Conservation (phyloP, 108 stramenopile species). For the Cyclotella choctawhatcheeana region DNA sequence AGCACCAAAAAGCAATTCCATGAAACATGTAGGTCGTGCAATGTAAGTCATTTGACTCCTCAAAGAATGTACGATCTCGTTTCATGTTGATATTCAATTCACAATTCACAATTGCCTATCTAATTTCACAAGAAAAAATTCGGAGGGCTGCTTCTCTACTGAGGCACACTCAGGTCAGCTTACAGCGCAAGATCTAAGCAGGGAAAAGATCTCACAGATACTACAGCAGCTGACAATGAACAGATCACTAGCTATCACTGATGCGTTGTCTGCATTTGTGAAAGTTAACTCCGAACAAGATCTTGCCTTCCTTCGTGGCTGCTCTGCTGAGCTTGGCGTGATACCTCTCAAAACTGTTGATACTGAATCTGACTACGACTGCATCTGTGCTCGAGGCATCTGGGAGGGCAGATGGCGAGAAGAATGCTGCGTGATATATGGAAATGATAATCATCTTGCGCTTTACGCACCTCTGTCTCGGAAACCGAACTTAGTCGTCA, state of each 20-base stretch:
- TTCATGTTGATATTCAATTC: background rate
- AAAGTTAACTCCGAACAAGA: constrained; percentile 62
- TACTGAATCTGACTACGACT: constrained; percentile 56
- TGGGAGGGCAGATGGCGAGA: constrained; percentile 95
- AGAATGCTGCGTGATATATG: constrained; percentile 85
- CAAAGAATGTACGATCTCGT: no score
- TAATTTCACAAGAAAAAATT: constrained; percentile 27
- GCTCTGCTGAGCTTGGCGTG: constrained; percentile 70
- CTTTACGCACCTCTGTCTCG: constrained; percentile 88
- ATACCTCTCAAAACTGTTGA: constrained; percentile 47
- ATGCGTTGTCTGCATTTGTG: constrained; percentile 56
- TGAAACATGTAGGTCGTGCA: constrained; percentile 47
- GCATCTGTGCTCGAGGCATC: constrained; percentile 79
- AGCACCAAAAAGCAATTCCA: constrained; percentile 33
- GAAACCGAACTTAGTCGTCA: constrained; percentile 75
- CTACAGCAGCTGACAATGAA: constrained; percentile 63
- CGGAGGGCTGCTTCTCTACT: constrained; percentile 32
- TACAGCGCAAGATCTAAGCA: constrained; percentile 67
- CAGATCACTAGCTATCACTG: constrained; percentile 40
- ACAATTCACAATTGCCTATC: constrained; percentile 17
- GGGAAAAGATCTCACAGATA: constrained; percentile 66
- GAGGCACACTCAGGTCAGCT: constrained; percentile 67
- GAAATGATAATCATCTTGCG: constrained; percentile 55
- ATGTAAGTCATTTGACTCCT: constrained; percentile 8
- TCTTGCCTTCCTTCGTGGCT: constrained; percentile 74